Base-by-base conservation (phyloP, 345 rosid genomes). In the Draba incana region DNA sequence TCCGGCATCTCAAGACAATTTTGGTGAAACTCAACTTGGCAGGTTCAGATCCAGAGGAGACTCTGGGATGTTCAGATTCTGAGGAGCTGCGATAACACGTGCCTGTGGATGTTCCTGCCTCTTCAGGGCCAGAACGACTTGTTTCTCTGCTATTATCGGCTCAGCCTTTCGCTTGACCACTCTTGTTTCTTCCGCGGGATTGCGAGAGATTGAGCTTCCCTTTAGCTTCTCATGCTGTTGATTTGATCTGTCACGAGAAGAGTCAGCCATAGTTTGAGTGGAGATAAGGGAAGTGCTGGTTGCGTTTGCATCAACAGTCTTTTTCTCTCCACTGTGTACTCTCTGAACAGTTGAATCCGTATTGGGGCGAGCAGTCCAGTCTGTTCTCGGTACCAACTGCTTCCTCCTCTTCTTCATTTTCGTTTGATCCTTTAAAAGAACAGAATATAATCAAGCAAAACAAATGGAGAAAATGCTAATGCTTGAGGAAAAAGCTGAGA, bases 391-490 rank as follows among this genome's bases (percentile, higher is more conserved):
- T 41, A 57, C 66, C 24, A 65, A 20, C 38, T 66, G 77, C 45
- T 66, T 73, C 56, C 53, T 73, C 41, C 13, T 66, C 54, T 58
- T 73, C 71, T 57, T 65, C 62, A 58, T 66, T 47, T 66, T 73
- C 2, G 39, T 37, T 66, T 66, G 66, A 59, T 58, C 66, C 77
- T 73, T 43, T 24, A 30, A 38, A 23, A 30, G 20, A 52, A 24
- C 50, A 50, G 49, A 42, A 50, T 28, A 39, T 50, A 23, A 13
- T 35, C 38, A 68, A 12, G 27, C 33, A 13, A 14, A 39, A 10
- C 3, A 56, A 16, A 16, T 52, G 33, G 48, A 28, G 56, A 71
- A 57, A 44, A 28, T 15, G 47, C 8, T 4, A 39, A 33, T 10
- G 43, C 31, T 23, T 8, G 46, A 39, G 50, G 44, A 30, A 25